These are phyloP conservation scores for Tremella mesenterica DNA, from an alignment of 768 basidiomycete species.

Conservation along the genomic window DNA sequence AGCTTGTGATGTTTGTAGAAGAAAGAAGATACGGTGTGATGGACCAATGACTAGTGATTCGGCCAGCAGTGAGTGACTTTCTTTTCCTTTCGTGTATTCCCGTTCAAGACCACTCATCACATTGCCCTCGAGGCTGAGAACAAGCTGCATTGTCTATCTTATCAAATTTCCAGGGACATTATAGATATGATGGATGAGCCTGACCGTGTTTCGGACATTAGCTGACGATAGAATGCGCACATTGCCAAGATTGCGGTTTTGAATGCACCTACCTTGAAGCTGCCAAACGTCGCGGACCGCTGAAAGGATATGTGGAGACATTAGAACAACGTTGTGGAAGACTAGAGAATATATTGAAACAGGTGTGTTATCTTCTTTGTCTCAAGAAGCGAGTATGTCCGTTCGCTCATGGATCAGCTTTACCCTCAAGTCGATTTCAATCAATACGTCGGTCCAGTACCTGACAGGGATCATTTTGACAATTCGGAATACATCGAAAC, in stretches of 20 bases:
- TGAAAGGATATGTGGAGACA: conserved; percentile 40
- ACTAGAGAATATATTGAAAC: conserved; percentile 34
- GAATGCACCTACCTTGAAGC: conserved; percentile 53
- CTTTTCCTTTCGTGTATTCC: background rate
- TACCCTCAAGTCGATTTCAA: conserved; percentile 37
- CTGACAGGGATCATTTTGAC: conserved; percentile 40
- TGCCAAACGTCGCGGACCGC: conserved; percentile 39
- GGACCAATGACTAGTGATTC: conserved; percentile 34
- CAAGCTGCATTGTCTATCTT: too few relatives aligned
- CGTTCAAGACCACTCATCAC: too few relatives aligned
- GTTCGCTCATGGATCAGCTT: conserved; percentile 35
- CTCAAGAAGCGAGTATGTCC: too few relatives aligned
- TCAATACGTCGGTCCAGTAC: conserved; percentile 37
- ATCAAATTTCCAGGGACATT: too few relatives aligned
- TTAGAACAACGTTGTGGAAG: conserved; percentile 41
- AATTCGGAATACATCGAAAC: conserved; percentile 36
- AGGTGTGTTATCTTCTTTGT: conserved; percentile 12
- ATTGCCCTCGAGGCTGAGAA: background rate
- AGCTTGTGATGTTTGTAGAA: conserved; percentile 71
- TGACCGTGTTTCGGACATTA: background rate
- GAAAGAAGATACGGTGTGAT: conserved; percentile 76
- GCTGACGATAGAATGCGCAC: conserved; percentile 31
- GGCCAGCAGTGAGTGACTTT: conserved; percentile 20
- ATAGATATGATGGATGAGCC: background rate
- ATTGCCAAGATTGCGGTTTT: conserved; percentile 32